A percentile compares a stretch with the other conserved stretches of the same genome.
Evolutionary conservation across 495 filamentous ascomycete genomes (phyloP).

Genomic region (Achaetomiella virescens): DNA sequence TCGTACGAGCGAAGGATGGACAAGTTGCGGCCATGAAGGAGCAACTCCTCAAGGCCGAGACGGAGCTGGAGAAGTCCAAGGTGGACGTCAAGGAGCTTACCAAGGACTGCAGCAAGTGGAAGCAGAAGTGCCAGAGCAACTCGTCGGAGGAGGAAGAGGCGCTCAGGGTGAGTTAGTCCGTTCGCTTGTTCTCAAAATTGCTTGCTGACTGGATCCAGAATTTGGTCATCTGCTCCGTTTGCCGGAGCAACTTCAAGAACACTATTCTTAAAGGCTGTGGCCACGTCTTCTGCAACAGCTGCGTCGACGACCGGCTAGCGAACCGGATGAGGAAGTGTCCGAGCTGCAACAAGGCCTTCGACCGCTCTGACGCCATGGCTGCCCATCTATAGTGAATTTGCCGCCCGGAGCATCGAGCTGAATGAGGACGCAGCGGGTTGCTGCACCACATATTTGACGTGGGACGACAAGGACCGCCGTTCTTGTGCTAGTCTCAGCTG

Average conservation of each 20-base stretch:
- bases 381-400: constrained; percentile 34
- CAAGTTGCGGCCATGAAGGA: constrained; percentile 55
- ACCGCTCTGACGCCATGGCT: constrained; percentile 76
- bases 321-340: constrained; percentile 94
- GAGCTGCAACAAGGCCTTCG: constrained; percentile 84
- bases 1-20: constrained; percentile 68
- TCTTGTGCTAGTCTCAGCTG: background rate
- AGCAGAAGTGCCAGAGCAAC: constrained; percentile 70
- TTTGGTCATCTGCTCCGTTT: constrained; percentile 84
- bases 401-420: background rate
- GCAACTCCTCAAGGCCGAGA: constrained; percentile 48
- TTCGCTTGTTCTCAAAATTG: background rate
- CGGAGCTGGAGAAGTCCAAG: constrained; percentile 65
- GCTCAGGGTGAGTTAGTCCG: constrained; percentile 62
- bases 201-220: constrained; percentile 51
- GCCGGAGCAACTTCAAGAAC: constrained; percentile 85
- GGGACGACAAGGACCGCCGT: background rate
- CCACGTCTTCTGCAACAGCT: constrained; percentile 90
- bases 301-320: constrained; percentile 75
- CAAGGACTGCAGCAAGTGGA: constrained; percentile 75
- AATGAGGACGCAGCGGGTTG: background rate
- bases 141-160: constrained; percentile 75
- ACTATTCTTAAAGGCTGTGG: constrained; percentile 88
- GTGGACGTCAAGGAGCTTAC: constrained; percentile 65
- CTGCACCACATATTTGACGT: background rate